A percentile compares a stretch with the other conserved stretches of the same genome.
Evolutionary conservation across 176 grass and related monocot genomes (phyloP).

Genomic region (Phoenix dactylifera): DNA sequence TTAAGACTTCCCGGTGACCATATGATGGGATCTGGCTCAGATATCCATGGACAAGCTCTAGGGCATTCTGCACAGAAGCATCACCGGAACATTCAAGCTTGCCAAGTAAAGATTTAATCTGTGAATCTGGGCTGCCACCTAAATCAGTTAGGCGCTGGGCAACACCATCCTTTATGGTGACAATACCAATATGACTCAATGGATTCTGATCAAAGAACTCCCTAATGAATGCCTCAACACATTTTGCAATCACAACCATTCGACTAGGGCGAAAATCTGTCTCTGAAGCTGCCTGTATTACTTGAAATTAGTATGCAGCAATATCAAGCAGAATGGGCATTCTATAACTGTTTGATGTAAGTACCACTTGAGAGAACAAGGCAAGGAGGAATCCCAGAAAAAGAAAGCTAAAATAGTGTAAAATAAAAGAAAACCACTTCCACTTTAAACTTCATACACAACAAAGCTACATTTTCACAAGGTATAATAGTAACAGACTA

Average conservation of each 20-base stretch:
- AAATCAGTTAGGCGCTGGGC: constrained; percentile 70
- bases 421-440: no score
- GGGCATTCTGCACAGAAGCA: constrained; percentile 80
- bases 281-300: constrained; percentile 76
- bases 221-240: constrained; percentile 69
- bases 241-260: constrained; percentile 78
- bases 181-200: constrained; percentile 75
- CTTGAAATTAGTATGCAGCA: neutral
- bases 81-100: constrained; percentile 95
- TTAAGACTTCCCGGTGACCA: constrained; percentile 80
- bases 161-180: constrained; percentile 78
- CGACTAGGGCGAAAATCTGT: constrained; percentile 87
- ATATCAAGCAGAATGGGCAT: no score
- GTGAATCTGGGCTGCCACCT: constrained; percentile 86
- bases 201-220: constrained; percentile 99
- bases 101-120: constrained; percentile 78
- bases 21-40: constrained; percentile 78
- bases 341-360: no score
- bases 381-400: no score
- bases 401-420: no score
- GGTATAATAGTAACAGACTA: no score
- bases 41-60: constrained; percentile 81
- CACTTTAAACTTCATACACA: no score
- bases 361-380: no score
- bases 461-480: no score